A percentile compares a stretch with the other conserved stretches of the same genome.
Conservation (phyloP, 2,329 filamentous ascomycete species). For the Cercospora nicotianae region DNA sequence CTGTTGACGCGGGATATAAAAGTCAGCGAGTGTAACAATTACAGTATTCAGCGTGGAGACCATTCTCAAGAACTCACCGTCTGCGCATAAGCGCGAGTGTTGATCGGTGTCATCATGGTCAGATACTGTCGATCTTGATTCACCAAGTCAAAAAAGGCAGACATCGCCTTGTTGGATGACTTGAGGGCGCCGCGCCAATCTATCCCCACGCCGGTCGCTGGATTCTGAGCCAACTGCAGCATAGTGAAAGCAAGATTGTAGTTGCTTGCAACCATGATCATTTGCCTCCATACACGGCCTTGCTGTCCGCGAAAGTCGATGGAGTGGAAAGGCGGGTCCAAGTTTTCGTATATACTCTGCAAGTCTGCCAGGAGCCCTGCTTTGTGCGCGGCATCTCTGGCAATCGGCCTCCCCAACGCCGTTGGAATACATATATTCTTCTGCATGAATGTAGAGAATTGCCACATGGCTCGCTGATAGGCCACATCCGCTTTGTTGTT, state of each 20-base stretch:
- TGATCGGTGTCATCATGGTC: background rate
- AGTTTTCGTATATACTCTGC: background rate
- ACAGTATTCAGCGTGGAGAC: background rate
- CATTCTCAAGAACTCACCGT: background rate
- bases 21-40: background rate
- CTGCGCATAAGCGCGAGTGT: background rate
- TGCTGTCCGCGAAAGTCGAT: background rate
- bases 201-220: background rate
- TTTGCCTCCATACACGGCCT: background rate
- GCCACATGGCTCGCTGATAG: background rate
- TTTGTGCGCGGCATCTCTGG: background rate
- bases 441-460: background rate
- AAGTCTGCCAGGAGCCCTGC: background rate
- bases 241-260: constrained; percentile 1
- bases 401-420: background rate
- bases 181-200: constrained; percentile 1
- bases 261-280: constrained; percentile 3
- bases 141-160: background rate
- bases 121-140: background rate
- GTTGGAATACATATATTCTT: background rate
- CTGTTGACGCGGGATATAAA: background rate
- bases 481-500: background rate
- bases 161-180: background rate
- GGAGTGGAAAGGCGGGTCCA: background rate
- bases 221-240: background rate